Base-by-base conservation (phyloP, 495 filamentous ascomycete species). In the Podospora anserina region DNA sequence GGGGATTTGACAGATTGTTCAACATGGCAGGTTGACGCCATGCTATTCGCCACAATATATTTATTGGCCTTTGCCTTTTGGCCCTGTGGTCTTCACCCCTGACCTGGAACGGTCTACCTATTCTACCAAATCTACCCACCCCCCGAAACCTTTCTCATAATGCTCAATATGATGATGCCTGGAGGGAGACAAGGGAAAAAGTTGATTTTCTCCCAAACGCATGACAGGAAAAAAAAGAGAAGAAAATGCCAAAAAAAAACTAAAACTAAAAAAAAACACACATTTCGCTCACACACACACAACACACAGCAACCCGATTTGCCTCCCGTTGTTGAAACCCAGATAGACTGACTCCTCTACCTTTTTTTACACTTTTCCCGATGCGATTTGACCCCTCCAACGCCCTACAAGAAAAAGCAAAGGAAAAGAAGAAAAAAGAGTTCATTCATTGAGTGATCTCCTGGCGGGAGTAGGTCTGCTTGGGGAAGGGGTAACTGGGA, bases 401-500 rank as follows among this genome's bases (percentile, higher is more conserved):
- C 61, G 61, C 61, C 61, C 61, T 19, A 11, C 16, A 39, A 15
- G 61, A 63, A 28, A 28, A 61, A 34, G 18, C 28, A n/a, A 49
- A 19, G 61, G 20, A 60, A 55, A 16, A 32, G 53, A 16, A 30
- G 61, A 67, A 26, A 32, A 54, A 16, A 53, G 61, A 67, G 28
- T 61, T 67, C 26, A 28, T 30, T 30, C 26, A 11, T 32, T 5
- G n/a, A 20, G 11, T 18, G 16, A 32, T 62, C 63, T 76, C 68
- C 64, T 68, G 74, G 63, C 69, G 70, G 66, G 82, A 74, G 82
- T 94, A 95, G 72, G 88, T 84, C 79, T 93, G 87, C 84, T 94
- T 92, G 73, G 92, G 92, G 85, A 86, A 92, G 70, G 74, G 70
- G 70, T 73, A 74, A 15, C 72, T 73, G 34, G 30, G 64, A 28